phyloP scores from a whole-genome alignment of 371 early-diverging fungal genomes.

The Mucor plumbeus region DNA sequence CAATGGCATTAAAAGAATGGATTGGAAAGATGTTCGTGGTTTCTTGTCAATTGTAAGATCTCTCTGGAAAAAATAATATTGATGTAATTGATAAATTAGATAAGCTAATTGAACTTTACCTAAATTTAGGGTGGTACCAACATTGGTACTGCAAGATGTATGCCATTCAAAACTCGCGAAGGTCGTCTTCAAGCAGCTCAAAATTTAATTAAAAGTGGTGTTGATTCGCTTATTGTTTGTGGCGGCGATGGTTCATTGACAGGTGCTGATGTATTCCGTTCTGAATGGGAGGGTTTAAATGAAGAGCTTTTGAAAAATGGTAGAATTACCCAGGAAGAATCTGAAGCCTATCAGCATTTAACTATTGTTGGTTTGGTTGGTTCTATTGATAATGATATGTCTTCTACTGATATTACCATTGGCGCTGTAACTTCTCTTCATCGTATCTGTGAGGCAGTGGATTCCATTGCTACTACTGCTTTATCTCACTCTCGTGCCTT shows the following conservation, averaged over 20 bases:
- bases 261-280: conserved; percentile 93
- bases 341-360: conserved; percentile 64
- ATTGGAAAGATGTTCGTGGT: conserved; percentile 91
- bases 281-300: conserved; percentile 91
- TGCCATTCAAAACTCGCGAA: conserved; percentile 82
- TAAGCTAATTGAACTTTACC: not conserved
- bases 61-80: not conserved
- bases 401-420: conserved; percentile 95
- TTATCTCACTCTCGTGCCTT: conserved; percentile 97
- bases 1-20: conserved; percentile 80
- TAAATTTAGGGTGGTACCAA: conserved; percentile 89
- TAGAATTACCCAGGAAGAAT: conserved; percentile 65
- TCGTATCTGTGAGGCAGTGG: conserved; percentile 97
- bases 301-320: conserved; percentile 70
- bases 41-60: conserved; percentile 67
- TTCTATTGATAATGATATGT: conserved; percentile 97
- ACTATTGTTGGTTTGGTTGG: conserved; percentile 98
- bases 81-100: not conserved
- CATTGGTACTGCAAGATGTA: conserved; percentile 96
- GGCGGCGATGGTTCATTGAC: conserved; percentile 99
- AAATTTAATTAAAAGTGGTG: conserved; percentile 90
- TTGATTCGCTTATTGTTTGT: conserved; percentile 95
- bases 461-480: conserved; percentile 95
- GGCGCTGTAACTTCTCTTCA: conserved; percentile 97
- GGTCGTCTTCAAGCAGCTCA: conserved; percentile 90